Percentiles rank a stretch among this genome's conserved stretches.
phyloP scores from a whole-genome alignment of 495 filamentous ascomycete genomes.

The Antarctomyces pellizariae region DNA sequence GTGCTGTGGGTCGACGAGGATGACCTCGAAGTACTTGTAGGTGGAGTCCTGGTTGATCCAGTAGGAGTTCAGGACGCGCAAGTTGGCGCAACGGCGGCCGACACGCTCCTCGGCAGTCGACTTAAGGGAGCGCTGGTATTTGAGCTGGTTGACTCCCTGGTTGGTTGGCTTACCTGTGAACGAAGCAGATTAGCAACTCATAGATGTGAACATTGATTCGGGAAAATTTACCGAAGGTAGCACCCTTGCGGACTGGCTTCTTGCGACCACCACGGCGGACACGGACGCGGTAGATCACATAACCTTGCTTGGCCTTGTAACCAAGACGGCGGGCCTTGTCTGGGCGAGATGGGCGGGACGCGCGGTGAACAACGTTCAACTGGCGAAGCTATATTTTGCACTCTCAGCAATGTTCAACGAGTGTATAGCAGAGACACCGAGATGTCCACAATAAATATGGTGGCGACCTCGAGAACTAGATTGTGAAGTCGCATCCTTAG shows the following conservation, averaged over 20 bases:
- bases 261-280: constrained; percentile 96
- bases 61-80: constrained; percentile 98
- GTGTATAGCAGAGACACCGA: constrained; percentile 56
- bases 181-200: constrained; percentile 1
- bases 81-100: constrained; percentile 91
- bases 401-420: constrained; percentile 99
- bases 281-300: constrained; percentile 98
- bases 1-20: constrained; percentile 98
- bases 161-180: constrained; percentile 89
- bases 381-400: constrained; percentile 99
- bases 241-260: constrained; percentile 87
- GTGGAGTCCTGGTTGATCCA: constrained; percentile 99
- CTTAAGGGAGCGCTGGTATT: constrained; percentile 97
- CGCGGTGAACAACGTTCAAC: constrained; percentile 96
- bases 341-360: constrained; percentile 90
- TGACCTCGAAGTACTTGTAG: constrained; percentile 99
- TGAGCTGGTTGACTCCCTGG: constrained; percentile 99
- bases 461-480: too few species aligned
- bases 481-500: too few species aligned
- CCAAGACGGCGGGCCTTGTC: constrained; percentile 99
- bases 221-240: constrained; percentile 65
- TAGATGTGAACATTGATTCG: constrained; percentile 1
- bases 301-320: constrained; percentile 99
- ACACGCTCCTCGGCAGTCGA: constrained; percentile 99
- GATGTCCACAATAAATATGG: constrained; percentile 18